phyloP scores from a whole-genome alignment of 805 yeast species.

The Monosporozyma servazzii region DNA sequence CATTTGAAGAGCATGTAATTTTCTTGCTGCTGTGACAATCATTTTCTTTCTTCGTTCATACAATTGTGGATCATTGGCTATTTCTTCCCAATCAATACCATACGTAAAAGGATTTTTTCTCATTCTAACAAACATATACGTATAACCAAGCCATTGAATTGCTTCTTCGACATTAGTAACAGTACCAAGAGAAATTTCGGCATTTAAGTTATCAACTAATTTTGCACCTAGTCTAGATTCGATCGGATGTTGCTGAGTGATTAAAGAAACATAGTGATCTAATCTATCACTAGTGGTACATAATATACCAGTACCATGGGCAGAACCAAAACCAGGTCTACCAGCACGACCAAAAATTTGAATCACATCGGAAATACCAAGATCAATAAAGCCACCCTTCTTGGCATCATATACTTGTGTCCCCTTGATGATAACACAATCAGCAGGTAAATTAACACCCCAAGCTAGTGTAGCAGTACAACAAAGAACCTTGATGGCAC shows the following conservation, averaged over 20 bases:
- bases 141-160: constrained; percentile 95
- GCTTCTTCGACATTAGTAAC: constrained; percentile 93
- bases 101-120: constrained; percentile 85
- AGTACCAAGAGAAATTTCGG: constrained; percentile 91
- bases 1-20: constrained; percentile 85
- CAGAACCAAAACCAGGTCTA: constrained; percentile 85
- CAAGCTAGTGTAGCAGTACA: constrained; percentile 98
- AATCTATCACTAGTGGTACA: constrained; percentile 75
- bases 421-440: constrained; percentile 92
- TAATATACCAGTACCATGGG: constrained; percentile 83
- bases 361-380: constrained; percentile 93
- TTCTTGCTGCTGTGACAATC: constrained; percentile 70
- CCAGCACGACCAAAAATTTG: constrained; percentile 99
- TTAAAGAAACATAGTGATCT: constrained; percentile 79
- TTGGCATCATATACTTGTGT: constrained; percentile 93
- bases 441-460: constrained; percentile 99
- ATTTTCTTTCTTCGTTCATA: constrained; percentile 65
- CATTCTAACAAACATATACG: constrained; percentile 91
- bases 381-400: constrained; percentile 86
- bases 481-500: constrained; percentile 80
- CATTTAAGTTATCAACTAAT: constrained; percentile 86
- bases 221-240: constrained; percentile 75
- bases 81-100: constrained; percentile 81
- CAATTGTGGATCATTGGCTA: constrained; percentile 73
- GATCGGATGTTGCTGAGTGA: constrained; percentile 93